Base-by-base conservation (phyloP, 2,329 filamentous ascomycete species). In the Coniochaeta prunicola region DNA sequence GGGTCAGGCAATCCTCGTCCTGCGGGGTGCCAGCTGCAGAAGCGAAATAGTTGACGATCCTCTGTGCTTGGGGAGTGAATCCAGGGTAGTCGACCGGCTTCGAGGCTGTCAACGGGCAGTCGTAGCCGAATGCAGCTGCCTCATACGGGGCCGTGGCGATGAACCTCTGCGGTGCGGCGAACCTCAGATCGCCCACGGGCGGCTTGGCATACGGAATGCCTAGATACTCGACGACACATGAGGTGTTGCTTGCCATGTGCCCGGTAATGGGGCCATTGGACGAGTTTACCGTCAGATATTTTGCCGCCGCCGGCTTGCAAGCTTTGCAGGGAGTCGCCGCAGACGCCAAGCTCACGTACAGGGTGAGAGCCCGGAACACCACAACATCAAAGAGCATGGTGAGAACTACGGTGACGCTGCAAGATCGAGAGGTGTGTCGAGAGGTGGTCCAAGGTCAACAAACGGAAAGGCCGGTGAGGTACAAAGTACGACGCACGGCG, bases 1-100 rank as follows among this genome's bases (percentile, higher is more conserved):
- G 60, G 0, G 68, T 69, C 21, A 76, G 60, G 34, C 73, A 76
- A 57, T 75, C 73, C 57, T 75, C 72, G 53, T 65, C 65, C 57
- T 69, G 66, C 0, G 65, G 61, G 9, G 67, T 68, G 6, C 66
- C 67, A 2, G 64, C 64, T 15, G 59, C 58, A 3, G 63, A 62
- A 8, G 65, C 59, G 59, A 69, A 68, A 28, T 65, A 66, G 17
- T 60, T 57, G 28, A 70, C 58, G 31, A 70, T 65, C 2, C 60
- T 62, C 60, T 66, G 70, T 0, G 69, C 68, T 59, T 71, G 70
- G 5, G 68, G 62, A 4, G 68, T 71, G 54, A 71, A 66, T 15
- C 61, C 64, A 0, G 66, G 68, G 26, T 66, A 70, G 56, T 65
- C 56, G 19, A 67, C 61, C 1, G 64, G 58, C n/a, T 60, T 59